phyloP scores from a whole-genome alignment of 169 alveolate genomes.

The Ichthyophthirius multifiliis region DNA sequence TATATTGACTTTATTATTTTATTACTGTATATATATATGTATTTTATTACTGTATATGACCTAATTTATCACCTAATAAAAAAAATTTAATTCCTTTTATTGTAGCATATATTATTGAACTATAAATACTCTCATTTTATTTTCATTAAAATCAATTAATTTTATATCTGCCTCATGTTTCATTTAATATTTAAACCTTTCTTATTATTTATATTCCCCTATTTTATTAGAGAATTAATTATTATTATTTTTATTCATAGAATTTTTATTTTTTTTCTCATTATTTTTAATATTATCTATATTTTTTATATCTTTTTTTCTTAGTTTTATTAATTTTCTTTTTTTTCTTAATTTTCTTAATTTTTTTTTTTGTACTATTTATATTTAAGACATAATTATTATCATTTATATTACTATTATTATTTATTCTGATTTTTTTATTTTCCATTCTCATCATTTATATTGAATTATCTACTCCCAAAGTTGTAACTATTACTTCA shows the following conservation, averaged over 20 bases:
- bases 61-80: neutral
- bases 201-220: neutral
- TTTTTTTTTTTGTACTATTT: neutral
- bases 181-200: neutral
- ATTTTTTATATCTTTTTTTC: neutral
- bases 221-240: neutral
- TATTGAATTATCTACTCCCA: neutral
- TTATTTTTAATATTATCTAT: neutral
- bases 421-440: neutral
- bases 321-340: neutral
- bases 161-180: neutral
- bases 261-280: neutral
- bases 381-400: neutral
- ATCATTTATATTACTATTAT: neutral
- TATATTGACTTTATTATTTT: too few species aligned
- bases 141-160: neutral
- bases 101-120: neutral
- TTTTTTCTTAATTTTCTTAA: neutral
- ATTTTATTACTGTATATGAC: neutral
- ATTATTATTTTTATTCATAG: neutral
- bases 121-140: neutral
- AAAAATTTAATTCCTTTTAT: neutral
- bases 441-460: neutral
- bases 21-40: too few species aligned
- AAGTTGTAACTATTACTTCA: neutral